Percentiles rank a stretch among this genome's conserved stretches.
Evolutionary conservation across 2,329 filamentous ascomycete genomes (phyloP).

Genomic region (Emmonsiellopsis sp.): DNA sequence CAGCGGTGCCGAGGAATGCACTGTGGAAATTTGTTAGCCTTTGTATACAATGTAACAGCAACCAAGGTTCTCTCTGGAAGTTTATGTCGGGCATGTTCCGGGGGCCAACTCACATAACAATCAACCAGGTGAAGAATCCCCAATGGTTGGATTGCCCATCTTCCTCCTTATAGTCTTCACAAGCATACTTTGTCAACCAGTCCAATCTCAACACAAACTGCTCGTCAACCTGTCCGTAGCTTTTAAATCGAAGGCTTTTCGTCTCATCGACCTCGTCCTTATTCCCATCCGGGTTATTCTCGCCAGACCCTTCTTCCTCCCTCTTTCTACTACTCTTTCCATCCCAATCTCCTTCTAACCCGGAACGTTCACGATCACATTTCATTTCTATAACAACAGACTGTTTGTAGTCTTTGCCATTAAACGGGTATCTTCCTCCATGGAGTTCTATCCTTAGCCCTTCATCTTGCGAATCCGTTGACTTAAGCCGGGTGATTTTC

Average conservation of each 20-base stretch:
- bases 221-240: slow-evolving; percentile 56
- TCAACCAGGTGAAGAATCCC: slow-evolving; percentile 97
- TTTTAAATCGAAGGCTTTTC: slow-evolving; percentile 65
- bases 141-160: slow-evolving; percentile 50
- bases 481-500: slow-evolving; percentile 53
- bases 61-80: background rate
- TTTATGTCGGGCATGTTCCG: background rate
- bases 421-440: slow-evolving; percentile 38
- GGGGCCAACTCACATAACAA: slow-evolving; percentile 66
- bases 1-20: slow-evolving; percentile 70
- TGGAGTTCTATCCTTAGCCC: slow-evolving; percentile 62
- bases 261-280: slow-evolving; percentile 25
- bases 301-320: slow-evolving; percentile 20
- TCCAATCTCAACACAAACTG: slow-evolving; percentile 62
- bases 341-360: slow-evolving; percentile 49
- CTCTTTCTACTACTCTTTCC: slow-evolving; percentile 17
- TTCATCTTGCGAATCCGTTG: slow-evolving; percentile 55
- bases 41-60: background rate
- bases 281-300: slow-evolving; percentile 16
- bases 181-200: slow-evolving; percentile 84
- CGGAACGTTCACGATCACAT: slow-evolving; percentile 64
- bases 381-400: slow-evolving; percentile 72
- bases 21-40: slow-evolving; percentile 40
- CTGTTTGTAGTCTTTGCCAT: slow-evolving; percentile 43
- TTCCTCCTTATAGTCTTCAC: slow-evolving; percentile 50